These are phyloP conservation scores for Globisporangium orthogonon DNA, from an alignment of 352 stramenopile species.

Conservation along the genomic window DNA sequence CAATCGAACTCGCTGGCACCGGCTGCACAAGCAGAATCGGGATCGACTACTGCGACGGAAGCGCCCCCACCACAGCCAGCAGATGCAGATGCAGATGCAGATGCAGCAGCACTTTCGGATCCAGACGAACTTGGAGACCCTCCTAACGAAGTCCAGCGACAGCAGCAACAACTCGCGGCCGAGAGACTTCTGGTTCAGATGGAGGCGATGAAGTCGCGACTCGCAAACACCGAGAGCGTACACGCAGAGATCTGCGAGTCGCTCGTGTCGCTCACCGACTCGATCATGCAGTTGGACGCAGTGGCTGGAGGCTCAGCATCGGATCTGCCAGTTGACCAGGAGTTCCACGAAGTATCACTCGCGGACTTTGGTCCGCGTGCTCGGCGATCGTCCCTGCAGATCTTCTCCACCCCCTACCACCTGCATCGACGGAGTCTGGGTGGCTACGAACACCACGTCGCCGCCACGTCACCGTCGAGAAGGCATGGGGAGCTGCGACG, in stretches of 20 bases:
- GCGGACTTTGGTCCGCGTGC: not conserved
- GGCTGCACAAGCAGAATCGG: not conserved
- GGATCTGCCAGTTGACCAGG: not conserved
- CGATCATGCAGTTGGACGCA: conserved; percentile 2
- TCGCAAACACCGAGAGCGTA: not conserved
- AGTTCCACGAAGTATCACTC: too few species aligned
- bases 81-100: not conserved
- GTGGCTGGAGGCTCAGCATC: not conserved
- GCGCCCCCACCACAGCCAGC: too few species aligned
- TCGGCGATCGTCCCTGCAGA: too few species aligned
- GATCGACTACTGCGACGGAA: not conserved
- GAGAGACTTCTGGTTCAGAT: not conserved
- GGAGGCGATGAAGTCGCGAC: not conserved
- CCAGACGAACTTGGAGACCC: not conserved
- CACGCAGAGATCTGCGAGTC: not conserved
- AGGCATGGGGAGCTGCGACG: not conserved
- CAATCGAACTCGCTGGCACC: not conserved
- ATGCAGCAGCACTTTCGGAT: not conserved
- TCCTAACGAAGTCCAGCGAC: not conserved
- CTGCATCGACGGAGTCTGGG: not conserved
- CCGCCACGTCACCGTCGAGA: not conserved
- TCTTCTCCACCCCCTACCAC: not conserved
- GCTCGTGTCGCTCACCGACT: not conserved
- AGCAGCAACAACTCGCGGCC: not conserved
- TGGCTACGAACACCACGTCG: not conserved